These are phyloP conservation scores for Plasmodium malariae DNA, from an alignment of 169 alveolate species.

Conservation along the genomic window DNA sequence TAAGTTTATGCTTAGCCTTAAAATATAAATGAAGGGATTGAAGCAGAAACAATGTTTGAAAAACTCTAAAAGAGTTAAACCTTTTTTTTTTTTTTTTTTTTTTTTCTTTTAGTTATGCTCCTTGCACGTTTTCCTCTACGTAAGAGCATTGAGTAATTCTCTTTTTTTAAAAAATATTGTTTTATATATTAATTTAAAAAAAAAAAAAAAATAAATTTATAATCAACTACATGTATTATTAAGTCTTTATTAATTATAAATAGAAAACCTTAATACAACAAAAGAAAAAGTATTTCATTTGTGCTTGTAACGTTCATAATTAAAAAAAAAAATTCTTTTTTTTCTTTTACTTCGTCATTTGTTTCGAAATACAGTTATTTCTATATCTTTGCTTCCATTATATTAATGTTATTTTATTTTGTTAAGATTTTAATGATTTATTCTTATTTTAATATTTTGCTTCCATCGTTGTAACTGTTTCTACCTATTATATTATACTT, in stretches of 20 bases:
- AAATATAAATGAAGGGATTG: not conserved
- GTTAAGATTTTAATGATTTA: conserved; percentile 14
- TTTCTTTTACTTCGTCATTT: conserved; percentile 28
- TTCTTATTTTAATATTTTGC: conserved; percentile 20
- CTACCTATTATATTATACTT: too few relatives aligned
- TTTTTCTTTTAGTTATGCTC: conserved; percentile 10
- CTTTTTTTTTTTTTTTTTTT: conserved; percentile 29
- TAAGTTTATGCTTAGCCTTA: not conserved
- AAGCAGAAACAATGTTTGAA: conserved; percentile 26
- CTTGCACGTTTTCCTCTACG: conserved; percentile 15
- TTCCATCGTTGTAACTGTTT: conserved; percentile 41
- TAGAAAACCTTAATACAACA: conserved; percentile 14
- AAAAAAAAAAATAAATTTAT: conserved; percentile 18
- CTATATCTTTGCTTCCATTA: not conserved
- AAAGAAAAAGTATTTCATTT: conserved; percentile 1
- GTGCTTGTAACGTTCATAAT: conserved; percentile 3
- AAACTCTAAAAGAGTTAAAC: conserved; percentile 4
- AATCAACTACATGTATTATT: conserved; percentile 1
- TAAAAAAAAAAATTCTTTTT: conserved; percentile 5
- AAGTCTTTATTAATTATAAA: not conserved
- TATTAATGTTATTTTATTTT: conserved; percentile 6
- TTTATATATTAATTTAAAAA: conserved; percentile 26
- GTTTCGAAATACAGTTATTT: conserved; percentile 24
- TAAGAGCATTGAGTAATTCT: conserved; percentile 4
- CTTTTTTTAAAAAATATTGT: not conserved